Base-by-base conservation (phyloP, 2,329 filamentous ascomycete genomes). In the Trichoderma hamatum region DNA sequence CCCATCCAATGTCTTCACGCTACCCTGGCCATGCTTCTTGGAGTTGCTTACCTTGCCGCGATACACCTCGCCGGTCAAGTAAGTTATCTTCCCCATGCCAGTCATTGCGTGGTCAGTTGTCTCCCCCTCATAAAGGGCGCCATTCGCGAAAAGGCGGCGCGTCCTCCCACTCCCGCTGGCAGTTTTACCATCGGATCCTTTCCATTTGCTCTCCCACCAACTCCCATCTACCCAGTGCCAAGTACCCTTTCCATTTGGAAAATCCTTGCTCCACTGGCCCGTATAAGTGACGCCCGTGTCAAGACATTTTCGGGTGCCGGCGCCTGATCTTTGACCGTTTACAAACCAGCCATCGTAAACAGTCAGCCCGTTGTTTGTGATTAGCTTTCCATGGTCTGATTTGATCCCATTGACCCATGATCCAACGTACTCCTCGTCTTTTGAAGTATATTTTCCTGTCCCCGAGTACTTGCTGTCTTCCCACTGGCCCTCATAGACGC, bases 121-220 rank as follows among this genome's bases (percentile, higher is more conserved):
- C 19, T 60, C 58, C 28, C 36, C 58, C 10, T 60, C 36, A 9
- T 60, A 60, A 60, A 2, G 11, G 13, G 16, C 19, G 24, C 58
- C 58, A 1, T 30, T 28, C 3, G 16, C 10, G 26, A 28, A 60
- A 19, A 21, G 36, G 13, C 58, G 24, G 24, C 39, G 26, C 5
- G 58, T 60, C 36, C 19, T 60, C 26, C 58, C 58, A 11, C 28
- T 60, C 14, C 58, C 58, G 36, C n/a, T 60, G 19, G 58, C 36
- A 14, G 28, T 24, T n/a, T 43, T 60, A 16, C 58, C 39, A 26
- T 46, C 10, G 19, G 43, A 21, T 10, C 43, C 43, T 46, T 19
- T 19, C 58, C 58, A 60, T 6, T 34, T 60, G 26, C 58, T 36
- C 36, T 60, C 58, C 58, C 39, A 43, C 58, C 58, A 60, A 6